These are phyloP conservation scores for Iodosphaeria phyllophila DNA, from an alignment of 2,329 filamentous ascomycete species.

Conservation along the genomic window DNA sequence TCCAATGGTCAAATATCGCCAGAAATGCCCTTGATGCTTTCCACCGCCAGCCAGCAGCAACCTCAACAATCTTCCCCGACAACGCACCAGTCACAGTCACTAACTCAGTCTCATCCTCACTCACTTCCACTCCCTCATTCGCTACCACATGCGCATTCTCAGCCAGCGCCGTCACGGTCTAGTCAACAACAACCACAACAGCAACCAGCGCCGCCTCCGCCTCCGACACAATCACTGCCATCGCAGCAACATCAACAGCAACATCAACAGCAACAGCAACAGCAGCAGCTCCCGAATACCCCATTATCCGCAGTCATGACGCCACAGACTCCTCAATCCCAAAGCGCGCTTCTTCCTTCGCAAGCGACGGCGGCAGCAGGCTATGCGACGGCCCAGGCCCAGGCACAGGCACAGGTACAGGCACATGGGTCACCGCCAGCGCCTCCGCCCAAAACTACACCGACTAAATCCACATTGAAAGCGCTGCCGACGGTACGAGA, in stretches of 20 bases:
- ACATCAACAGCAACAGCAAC: background rate
- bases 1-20: no score
- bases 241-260: conserved; percentile 2
- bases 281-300: conserved; percentile 3
- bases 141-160: no score
- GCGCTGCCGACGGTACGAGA: conserved; percentile 89
- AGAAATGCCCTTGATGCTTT: no score
- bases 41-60: no score
- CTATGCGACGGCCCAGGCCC: no score
- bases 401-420: conserved; percentile 21
- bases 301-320: conserved; percentile 17
- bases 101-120: no score
- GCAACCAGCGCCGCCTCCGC: conserved; percentile 1
- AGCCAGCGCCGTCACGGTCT: no score
- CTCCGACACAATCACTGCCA: no score
- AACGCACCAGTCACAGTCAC: no score
- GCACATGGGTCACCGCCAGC: conserved; percentile 27
- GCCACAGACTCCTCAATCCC: conserved; percentile 35
- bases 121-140: no score
- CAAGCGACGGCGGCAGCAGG: no score
- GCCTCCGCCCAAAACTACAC: conserved; percentile 61
- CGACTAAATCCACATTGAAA: conserved; percentile 72
- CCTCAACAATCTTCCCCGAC: no score
- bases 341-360: conserved; percentile 23
- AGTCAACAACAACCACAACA: conserved; percentile 1